Evolutionary conservation across 2,329 filamentous ascomycete species (phyloP), one percentile per base, ranked within the genome.

Genomic region (Mollisia scopiformis): DNA sequence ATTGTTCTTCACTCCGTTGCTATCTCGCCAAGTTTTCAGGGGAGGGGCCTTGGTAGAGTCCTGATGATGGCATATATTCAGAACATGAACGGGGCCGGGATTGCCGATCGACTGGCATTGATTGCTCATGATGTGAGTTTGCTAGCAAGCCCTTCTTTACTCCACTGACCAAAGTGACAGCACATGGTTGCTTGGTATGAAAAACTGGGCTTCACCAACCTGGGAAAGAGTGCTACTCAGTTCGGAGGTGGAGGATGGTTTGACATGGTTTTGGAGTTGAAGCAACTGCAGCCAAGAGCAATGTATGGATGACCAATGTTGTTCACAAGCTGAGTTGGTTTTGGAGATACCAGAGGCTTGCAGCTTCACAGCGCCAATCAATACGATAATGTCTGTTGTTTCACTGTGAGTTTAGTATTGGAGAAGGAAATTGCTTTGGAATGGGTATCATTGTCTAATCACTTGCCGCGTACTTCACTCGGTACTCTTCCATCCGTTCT

Each of bases 1-100:
- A 82, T 97, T 58, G 91, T 87, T 58, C 78, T 97, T 53, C 93
- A 97, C 76, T 94, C 91, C 0, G 81, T 97, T 5, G 91, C 90
- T 19, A 88, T 97, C 6, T 81, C 90, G 57, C 92, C 91, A 0
- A 84, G 88, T 61, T 86, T 92, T 59, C 91, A 95, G 66, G 82
- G 85, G 33, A 86, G 87, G 59, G 90, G 91, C 1, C 79, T 96
- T 2, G 93, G 91, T 16, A 87, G 84, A 64, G 86, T 88, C 21
- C 77, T 96, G 62, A 80, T 96, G 78, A 88, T 86, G 74, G 84
- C 88, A 3, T 97, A 93, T 71, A 81, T 93, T 58, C 88, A 93
- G 73, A 84, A 91, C 56, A 89, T 95, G 76, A 87, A 86, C 71
- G 84, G 86, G 62, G 84, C 88, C 1, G 87, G 82, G 1, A 82